phyloP scores from a whole-genome alignment of 225 moss, liverwort and hornwort species.

The Pseudisothecium myosuroides region DNA sequence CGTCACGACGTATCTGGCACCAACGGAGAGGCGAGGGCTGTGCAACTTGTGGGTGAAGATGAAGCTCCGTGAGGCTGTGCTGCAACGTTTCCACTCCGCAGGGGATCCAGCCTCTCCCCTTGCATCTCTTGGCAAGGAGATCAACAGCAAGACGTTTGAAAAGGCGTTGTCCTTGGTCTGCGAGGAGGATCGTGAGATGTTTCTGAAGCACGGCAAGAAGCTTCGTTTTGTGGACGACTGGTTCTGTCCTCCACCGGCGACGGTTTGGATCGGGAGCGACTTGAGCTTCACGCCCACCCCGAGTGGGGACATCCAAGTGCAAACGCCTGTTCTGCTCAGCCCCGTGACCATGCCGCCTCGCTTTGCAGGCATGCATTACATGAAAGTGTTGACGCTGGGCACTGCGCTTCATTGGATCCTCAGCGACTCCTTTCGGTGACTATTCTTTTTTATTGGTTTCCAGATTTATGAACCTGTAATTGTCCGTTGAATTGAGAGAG shows the following conservation, averaged over 20 bases:
- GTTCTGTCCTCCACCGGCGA: background rate
- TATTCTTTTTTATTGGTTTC: background rate
- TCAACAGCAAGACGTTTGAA: constrained; percentile 38
- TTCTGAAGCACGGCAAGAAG: constrained; percentile 31
- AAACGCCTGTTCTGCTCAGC: constrained; percentile 28
- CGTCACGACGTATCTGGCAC: constrained; percentile 12
- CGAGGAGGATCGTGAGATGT: constrained; percentile 27
- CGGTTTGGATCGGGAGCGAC: constrained; percentile 43
- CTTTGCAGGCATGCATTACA: constrained; percentile 56
- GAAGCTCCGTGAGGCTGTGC: constrained; percentile 39
- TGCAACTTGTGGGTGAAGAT: constrained; percentile 50
- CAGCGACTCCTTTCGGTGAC: constrained; percentile 35
- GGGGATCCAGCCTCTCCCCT: background rate
- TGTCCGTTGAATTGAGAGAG: background rate
- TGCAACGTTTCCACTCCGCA: background rate
- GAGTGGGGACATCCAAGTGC: constrained; percentile 22
- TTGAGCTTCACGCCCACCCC: constrained; percentile 13
- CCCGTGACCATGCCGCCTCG: constrained; percentile 16
- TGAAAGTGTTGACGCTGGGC: constrained; percentile 51
- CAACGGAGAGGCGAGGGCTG: background rate
- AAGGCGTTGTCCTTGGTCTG: constrained; percentile 27
- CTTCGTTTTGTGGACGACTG: constrained; percentile 58
- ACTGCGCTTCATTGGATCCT: constrained; percentile 60
- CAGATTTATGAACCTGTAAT: background rate
- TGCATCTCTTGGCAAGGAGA: constrained; percentile 13